Conservation (phyloP, 495 filamentous ascomycete species). For the Hypoxylon lienhwacheense region DNA sequence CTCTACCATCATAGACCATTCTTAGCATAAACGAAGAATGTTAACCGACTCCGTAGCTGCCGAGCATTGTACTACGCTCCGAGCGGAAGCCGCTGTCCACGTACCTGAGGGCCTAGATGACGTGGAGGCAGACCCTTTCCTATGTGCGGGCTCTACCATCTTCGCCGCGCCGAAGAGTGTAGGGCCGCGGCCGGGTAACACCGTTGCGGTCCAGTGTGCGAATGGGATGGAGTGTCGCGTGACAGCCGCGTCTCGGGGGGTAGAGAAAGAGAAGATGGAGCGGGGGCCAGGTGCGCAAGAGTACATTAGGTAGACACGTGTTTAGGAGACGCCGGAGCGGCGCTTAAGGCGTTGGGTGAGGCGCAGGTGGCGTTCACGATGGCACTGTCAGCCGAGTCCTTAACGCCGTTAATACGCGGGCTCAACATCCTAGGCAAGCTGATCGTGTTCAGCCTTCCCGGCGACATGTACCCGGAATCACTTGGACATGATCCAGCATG, state of each 20-base stretch:
- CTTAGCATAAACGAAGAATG: neutral
- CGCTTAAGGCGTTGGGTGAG: constrained; percentile 60
- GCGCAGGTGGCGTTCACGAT: constrained; percentile 62
- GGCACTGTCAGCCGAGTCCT: constrained; percentile 54
- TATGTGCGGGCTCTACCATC: constrained; percentile 70
- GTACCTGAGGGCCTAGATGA: constrained; percentile 60
- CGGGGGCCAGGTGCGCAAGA: constrained; percentile 64
- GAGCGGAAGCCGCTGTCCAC: constrained; percentile 59
- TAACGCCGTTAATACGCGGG: constrained; percentile 57
- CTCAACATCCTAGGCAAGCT: constrained; percentile 59
- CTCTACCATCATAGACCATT: neutral
- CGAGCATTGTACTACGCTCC: constrained; percentile 63
- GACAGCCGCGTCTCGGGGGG: constrained; percentile 60
- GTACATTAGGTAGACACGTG: constrained; percentile 65
- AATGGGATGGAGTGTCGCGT: constrained; percentile 65
- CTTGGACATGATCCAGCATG: constrained; percentile 49
- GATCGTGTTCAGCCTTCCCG: constrained; percentile 56
- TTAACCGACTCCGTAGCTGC: constrained; percentile 42
- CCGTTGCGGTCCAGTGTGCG: constrained; percentile 65
- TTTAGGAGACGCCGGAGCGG: constrained; percentile 52
- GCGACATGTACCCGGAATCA: constrained; percentile 54
- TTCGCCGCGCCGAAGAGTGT: constrained; percentile 66
- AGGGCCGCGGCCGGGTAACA: constrained; percentile 53
- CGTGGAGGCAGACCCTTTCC: constrained; percentile 61
- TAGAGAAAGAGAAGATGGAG: constrained; percentile 60